Evolutionary conservation across 192 early-diverging fungal species (phyloP).

Genomic region (Diversispora epigaea): DNA sequence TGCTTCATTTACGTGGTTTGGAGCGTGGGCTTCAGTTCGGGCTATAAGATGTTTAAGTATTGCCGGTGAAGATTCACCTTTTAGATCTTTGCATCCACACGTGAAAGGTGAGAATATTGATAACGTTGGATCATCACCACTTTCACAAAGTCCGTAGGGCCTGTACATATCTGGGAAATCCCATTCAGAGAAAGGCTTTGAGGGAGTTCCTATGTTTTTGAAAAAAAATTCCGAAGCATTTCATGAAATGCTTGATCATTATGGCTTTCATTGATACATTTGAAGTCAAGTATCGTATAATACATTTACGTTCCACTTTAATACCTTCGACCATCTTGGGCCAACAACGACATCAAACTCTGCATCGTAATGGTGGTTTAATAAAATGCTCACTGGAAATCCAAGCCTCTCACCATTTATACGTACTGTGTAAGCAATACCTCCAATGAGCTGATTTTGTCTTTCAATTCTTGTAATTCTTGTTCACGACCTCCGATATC

Average conservation of each 20-base stretch:
- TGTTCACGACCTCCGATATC: neutral
- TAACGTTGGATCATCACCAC: neutral
- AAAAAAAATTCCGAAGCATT: conserved; percentile 2
- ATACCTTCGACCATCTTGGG: neutral
- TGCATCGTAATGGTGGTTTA: neutral
- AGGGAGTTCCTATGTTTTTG: conserved; percentile 12
- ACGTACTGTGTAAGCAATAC: neutral
- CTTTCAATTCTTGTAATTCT: neutral
- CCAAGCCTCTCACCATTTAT: neutral
- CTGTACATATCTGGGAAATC: neutral
- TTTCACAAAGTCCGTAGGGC: neutral
- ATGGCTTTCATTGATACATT: neutral
- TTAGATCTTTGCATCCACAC: neutral
- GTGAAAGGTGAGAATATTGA: neutral
- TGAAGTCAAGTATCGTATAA: neutral
- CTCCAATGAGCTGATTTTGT: conserved; percentile 2
- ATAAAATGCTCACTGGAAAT: conserved; percentile 8
- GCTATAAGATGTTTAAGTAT: neutral
- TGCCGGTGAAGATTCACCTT: neutral
- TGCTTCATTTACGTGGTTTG: neutral
- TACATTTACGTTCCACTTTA: neutral
- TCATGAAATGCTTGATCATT: conserved; percentile 13
- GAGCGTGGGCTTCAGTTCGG: neutral
- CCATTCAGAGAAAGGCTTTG: neutral
- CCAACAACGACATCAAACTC: conserved; percentile 7